Evolutionary conservation across 805 yeast species (phyloP), one percentile per base, ranked within the genome.

Genomic region (Osmozyma mogii): DNA sequence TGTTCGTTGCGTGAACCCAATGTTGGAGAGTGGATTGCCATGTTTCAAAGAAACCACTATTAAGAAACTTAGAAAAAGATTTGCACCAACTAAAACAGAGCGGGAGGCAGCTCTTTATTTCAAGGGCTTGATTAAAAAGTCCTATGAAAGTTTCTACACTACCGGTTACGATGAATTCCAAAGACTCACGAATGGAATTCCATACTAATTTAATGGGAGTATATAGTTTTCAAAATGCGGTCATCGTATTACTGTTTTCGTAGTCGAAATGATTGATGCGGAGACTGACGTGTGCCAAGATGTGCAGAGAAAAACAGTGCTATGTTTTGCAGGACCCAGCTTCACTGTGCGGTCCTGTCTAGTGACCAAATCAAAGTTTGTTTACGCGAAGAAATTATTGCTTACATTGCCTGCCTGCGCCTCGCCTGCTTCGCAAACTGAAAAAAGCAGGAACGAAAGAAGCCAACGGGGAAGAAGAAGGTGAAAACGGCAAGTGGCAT

Each of bases 101-200:
- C 78, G 74, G 32, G 96, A 89, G 27, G 96, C 96, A 6, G 85
- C 94, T 7, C 47, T 63, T 20, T 73, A 68, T 43, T 81, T 92
- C 76, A 70, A 83, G 39, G 70, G 75, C 2, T 69, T 92, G 58
- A 78, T 92, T 38, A 68, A 65, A 40, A 82, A 79, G 60, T 78
- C 94, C 35, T 81, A 76, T 55, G 97, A 89, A 55, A 82, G 94
- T 57, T 61, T 75, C 46, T 85, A 80, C 49, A 92, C 98, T 20
- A 83, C 79, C 50, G 97, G 96, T 13, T 92, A 92, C 56, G 99
- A 92, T 52, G 96, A 88, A 61, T 92, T 92, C 75, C 99, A 92
- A 59, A 69, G 94, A 47, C 54, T 92, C 42, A 92, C 98, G 21
- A 92, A 92, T 48, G 99, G 99, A 35, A 92, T 92, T 54, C 98